phyloP scores from a whole-genome alignment of 257 asterid genomes.

The Galeopsis tetrahit region DNA sequence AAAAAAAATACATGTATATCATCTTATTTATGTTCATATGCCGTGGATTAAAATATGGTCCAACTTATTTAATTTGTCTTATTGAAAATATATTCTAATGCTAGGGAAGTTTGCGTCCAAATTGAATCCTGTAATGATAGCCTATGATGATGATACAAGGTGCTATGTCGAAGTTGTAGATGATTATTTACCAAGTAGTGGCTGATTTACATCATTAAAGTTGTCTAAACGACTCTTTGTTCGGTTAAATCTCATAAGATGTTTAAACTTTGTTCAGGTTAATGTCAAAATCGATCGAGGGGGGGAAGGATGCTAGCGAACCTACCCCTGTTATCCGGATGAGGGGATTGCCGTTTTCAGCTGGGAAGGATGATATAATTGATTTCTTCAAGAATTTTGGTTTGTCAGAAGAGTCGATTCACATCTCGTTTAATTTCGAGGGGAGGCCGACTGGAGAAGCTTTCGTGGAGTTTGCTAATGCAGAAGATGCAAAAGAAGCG shows the following conservation, averaged over 20 bases:
- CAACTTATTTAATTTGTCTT: constrained; percentile 1
- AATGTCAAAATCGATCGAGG: constrained; percentile 59
- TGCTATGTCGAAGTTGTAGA: not conserved
- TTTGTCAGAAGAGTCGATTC: constrained; percentile 70
- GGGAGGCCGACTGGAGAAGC: constrained; percentile 95
- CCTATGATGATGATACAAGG: not conserved
- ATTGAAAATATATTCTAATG: not conserved
- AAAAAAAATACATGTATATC: not conserved
- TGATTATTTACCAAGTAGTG: not conserved
- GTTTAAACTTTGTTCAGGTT: constrained; percentile 45
- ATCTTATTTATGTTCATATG: not conserved
- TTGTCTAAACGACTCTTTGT: constrained; percentile 14
- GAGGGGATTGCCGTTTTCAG: constrained; percentile 80
- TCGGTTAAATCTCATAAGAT: not conserved
- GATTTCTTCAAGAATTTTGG: constrained; percentile 74
- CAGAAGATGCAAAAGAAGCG: constrained; percentile 81
- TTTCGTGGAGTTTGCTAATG: constrained; percentile 74
- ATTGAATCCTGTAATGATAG: not conserved
- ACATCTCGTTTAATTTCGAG: constrained; percentile 57
- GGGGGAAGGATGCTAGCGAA: constrained; percentile 59
- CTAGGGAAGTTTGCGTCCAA: not conserved
- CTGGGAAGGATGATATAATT: constrained; percentile 82
- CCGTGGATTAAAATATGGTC: not conserved
- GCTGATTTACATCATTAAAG: constrained; percentile 7
- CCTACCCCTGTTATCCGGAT: constrained; percentile 66